Base-by-base conservation (phyloP, 2,329 filamentous ascomycete genomes). In the Colletotrichum tamarilloi region DNA sequence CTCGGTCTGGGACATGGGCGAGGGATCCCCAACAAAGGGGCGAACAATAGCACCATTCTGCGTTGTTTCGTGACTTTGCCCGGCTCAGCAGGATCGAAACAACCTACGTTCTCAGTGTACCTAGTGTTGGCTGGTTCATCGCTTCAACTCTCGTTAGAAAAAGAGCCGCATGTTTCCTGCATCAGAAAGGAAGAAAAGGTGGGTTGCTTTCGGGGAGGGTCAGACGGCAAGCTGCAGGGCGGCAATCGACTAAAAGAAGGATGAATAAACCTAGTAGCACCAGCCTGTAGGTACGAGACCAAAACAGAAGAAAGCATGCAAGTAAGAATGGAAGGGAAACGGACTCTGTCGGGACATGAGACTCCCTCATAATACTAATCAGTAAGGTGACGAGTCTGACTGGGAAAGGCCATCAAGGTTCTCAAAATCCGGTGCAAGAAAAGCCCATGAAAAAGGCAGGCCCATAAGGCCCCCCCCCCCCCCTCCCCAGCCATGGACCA, bases 301-400 rank as follows among this genome's bases (percentile, higher is more conserved):
- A 30, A 35, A 62, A 6, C 35, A 30, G 22, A 64, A 55, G 11
- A 46, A 64, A 64, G 52, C 32, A 64, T 72, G 67, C 42, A 24
- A 60, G 32, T 46, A 26, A 70, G 14, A 64, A 55, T 35, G 67
- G 60, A 70, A 35, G 32, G 60, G 67, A 73, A 73, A 70, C 60
- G 28, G 56, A 49, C 70, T 65, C 60, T 70, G 70, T 73, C 49
- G 59, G 70, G 70, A 67, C 28, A 49, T 65, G 70, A 70, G 67
- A 70, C 60, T 42, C 16, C 38, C 28, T 59, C n/a, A 22, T 38
- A 30, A 16, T 35, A 35, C 32, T 35, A 11, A 9, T 11, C 30
- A 32, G 30, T 55, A 55, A 53, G 52, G 32, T 57, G 19, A 49
- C 60, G 69, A 68, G 58, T 60, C 52, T 65, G 26, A 35, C 22